Conservation (phyloP, 805 yeast species). For the Ogataea paraovalis region DNA sequence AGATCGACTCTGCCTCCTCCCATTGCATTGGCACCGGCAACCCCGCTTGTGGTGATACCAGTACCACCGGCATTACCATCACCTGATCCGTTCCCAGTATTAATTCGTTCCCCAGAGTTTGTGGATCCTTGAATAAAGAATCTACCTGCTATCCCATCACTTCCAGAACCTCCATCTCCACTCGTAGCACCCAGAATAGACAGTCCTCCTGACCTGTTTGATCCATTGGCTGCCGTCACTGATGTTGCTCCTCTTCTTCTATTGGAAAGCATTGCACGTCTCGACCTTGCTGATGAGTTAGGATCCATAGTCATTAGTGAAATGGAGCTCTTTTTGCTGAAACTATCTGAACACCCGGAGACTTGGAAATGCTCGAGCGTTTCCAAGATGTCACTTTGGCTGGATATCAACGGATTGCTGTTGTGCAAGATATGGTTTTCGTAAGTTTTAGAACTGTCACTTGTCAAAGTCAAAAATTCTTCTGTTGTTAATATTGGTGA, state of each 20-base stretch:
- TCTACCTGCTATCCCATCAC: neutral
- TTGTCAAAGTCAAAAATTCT: conserved; percentile 32
- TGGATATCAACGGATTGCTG: conserved; percentile 16
- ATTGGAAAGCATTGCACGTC: neutral
- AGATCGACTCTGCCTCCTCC: neutral
- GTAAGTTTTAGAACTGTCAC: conserved; percentile 23
- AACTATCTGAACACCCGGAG: neutral
- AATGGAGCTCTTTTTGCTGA: neutral
- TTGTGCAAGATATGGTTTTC: conserved; percentile 22
- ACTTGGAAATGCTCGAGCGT: conserved; percentile 12
- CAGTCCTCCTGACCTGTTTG: too few species aligned
- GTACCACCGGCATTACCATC: neutral
- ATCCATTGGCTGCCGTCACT: neutral
- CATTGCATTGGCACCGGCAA: too few species aligned
- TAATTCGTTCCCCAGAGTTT: neutral
- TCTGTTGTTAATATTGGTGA: conserved; percentile 29
- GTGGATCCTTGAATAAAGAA: neutral
- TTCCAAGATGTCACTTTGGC: conserved; percentile 19
- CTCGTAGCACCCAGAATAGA: neutral
- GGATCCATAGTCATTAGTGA: neutral
- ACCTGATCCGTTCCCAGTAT: neutral
- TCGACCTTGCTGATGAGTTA: neutral
- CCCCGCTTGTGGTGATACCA: neutral
- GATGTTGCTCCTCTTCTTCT: neutral
- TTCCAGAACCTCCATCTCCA: neutral